Percentiles rank a stretch among this genome's conserved stretches.
phyloP scores from a whole-genome alignment of 2,329 filamentous ascomycete genomes.

The Apiospora saccharicola region DNA sequence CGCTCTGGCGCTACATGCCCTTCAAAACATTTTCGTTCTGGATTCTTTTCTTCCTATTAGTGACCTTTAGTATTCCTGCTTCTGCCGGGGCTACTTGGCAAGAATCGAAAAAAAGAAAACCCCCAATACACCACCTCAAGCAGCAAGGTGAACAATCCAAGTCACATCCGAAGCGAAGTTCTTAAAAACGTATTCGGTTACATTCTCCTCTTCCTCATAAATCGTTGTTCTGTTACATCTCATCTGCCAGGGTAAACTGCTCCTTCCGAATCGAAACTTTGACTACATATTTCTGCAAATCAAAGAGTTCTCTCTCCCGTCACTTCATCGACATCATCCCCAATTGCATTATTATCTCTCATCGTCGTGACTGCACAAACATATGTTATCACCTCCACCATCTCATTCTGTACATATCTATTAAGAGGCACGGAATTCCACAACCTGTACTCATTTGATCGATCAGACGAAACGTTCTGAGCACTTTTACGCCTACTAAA shows the following conservation, averaged over 20 bases:
- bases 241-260: too few species aligned
- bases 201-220: background rate
- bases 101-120: too few species aligned
- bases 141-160: too few species aligned
- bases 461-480: background rate
- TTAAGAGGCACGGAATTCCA: background rate
- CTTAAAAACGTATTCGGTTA: background rate
- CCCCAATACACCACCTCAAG: background rate
- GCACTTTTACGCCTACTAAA: background rate
- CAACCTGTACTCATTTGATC: too few species aligned
- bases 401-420: background rate
- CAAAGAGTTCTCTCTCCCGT: background rate
- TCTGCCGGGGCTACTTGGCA: too few species aligned
- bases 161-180: too few species aligned
- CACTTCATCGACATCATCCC: background rate
- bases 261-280: background rate
- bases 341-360: background rate
- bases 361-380: background rate
- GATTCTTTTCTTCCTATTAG: background rate
- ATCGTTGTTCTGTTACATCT: background rate
- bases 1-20: background rate
- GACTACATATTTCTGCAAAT: background rate
- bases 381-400: background rate
- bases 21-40: background rate
- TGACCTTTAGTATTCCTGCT: background rate